phyloP scores from a whole-genome alignment of 164 flowering plant species.

The Houttuynia cordata region DNA sequence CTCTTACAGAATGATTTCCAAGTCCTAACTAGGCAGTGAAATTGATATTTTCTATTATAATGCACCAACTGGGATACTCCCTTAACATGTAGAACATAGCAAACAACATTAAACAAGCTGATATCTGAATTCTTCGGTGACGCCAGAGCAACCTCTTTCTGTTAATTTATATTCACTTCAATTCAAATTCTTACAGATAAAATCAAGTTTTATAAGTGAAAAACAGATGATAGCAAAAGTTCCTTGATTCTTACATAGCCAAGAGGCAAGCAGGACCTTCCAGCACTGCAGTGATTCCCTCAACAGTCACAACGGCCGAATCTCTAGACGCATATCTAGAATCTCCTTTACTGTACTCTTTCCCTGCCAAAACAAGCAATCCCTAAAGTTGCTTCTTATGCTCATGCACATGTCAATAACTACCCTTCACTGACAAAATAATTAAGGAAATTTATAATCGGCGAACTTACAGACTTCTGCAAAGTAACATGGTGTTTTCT shows the following conservation, averaged over 20 bases:
- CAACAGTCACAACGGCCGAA: slow-evolving; percentile 61
- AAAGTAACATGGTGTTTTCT: slow-evolving; percentile 46
- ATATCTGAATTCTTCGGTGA: too few relatives aligned
- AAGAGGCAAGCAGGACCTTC: slow-evolving; percentile 84
- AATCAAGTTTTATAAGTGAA: background rate
- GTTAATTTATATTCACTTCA: too few relatives aligned
- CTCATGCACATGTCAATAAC: background rate
- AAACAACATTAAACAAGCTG: too few relatives aligned
- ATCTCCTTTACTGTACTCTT: slow-evolving; percentile 99
- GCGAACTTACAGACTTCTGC: slow-evolving; percentile 81
- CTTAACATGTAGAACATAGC: too few relatives aligned
- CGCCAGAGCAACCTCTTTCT: too few relatives aligned
- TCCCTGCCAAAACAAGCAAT: slow-evolving; percentile 42
- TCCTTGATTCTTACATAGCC: slow-evolving; percentile 52
- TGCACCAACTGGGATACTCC: too few relatives aligned
- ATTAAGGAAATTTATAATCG: background rate
- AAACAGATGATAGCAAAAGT: background rate
- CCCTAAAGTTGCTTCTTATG: background rate
- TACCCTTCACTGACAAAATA: background rate
- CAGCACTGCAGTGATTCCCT: slow-evolving; percentile 78
- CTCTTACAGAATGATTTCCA: too few relatives aligned
- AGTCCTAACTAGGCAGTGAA: too few relatives aligned
- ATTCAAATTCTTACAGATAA: background rate
- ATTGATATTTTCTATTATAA: too few relatives aligned
- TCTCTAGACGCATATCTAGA: slow-evolving; percentile 83